phyloP scores from a whole-genome alignment of 2,329 filamentous ascomycete genomes.

The Byssoonygena ceratinophila region DNA sequence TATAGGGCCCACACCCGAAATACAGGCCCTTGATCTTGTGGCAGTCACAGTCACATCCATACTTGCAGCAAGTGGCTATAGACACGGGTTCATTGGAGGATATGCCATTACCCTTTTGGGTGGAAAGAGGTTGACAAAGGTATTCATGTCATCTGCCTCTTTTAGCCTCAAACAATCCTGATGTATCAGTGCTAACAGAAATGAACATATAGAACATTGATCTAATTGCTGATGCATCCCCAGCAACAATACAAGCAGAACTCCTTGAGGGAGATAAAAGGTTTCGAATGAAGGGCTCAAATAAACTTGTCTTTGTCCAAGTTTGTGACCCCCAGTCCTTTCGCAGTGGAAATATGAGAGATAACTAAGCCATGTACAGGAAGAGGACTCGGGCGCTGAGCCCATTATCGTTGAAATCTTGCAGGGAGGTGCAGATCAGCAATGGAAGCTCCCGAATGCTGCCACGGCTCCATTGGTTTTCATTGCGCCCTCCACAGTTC shows the following conservation, averaged over 20 bases:
- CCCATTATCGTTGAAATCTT: constrained; percentile 4
- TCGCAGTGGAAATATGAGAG: background rate
- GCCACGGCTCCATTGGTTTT: constrained; percentile 1
- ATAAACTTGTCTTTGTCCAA: constrained; percentile 10
- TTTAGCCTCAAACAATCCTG: background rate
- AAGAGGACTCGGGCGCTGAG: background rate
- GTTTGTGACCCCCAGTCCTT: background rate
- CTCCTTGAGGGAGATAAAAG: constrained; percentile 4
- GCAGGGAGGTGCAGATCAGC: constrained; percentile 7
- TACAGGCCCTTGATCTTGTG: background rate
- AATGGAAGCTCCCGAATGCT: constrained; percentile 11
- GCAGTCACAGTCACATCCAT: background rate
- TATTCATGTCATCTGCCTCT: background rate
- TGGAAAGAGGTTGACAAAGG: constrained; percentile 11
- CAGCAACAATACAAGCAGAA: background rate
- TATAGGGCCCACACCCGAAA: background rate
- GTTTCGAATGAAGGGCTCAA: constrained; percentile 2
- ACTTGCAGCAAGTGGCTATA: background rate
- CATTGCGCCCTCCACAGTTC: background rate
- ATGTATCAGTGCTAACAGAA: background rate
- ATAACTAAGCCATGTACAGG: background rate
- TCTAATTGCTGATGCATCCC: constrained; percentile 9
- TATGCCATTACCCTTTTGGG: constrained; percentile 13
- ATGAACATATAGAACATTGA: constrained; percentile 9
- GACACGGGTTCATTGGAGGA: constrained; percentile 14